Evolutionary conservation across 2,329 filamentous ascomycete species (phyloP), one percentile per base, ranked within the genome.

Genomic region (Beauveria sp.): DNA sequence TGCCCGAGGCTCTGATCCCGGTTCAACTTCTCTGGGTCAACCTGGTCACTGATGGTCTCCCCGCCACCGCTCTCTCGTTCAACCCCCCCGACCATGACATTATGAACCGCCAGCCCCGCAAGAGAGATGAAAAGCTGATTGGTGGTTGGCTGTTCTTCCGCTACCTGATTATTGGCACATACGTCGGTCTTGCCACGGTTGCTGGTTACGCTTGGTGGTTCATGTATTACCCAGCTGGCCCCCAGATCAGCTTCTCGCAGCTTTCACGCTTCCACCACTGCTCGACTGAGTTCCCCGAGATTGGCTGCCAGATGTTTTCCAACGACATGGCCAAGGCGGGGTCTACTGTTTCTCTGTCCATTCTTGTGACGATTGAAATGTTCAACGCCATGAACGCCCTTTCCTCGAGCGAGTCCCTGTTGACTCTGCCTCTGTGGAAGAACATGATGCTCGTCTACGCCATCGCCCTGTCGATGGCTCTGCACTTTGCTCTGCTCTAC

Each of bases 181-280:
- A 99, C 66, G 95, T 99, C 63, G 95, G 95, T 72, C 81, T 91
- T 46, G 95, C 95, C 60, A 99, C 95, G 3, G 96, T 99, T 22
- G 92, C 89, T 71, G 95, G 96, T 51, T 99, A 99, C 72, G 93
- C 91, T n/a, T 99, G 95, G 95, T 99, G 92, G 91, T 99, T 98
- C 81, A 93, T 99, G 89, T 96, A 89, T 81, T 93, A 98, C 79
- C 78, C 87, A 9, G 86, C 88, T 67, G 95, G 95, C 0, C 95
- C 95, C 26, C 90, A 96, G 74, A 96, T 99, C 76, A 87, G 81
- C 65, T 96, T 98, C 79, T 89, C 84, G 74, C 91, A 99, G 73
- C 81, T 99, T 67, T 81, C 89, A 26, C 89, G 96, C 78, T 99
- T 98, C 87, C 95, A 99, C 79, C 88, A 88, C 73, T 99, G 95